Base-by-base conservation (phyloP, 2,329 filamentous ascomycete genomes). In the Leptographium radiaticola region DNA sequence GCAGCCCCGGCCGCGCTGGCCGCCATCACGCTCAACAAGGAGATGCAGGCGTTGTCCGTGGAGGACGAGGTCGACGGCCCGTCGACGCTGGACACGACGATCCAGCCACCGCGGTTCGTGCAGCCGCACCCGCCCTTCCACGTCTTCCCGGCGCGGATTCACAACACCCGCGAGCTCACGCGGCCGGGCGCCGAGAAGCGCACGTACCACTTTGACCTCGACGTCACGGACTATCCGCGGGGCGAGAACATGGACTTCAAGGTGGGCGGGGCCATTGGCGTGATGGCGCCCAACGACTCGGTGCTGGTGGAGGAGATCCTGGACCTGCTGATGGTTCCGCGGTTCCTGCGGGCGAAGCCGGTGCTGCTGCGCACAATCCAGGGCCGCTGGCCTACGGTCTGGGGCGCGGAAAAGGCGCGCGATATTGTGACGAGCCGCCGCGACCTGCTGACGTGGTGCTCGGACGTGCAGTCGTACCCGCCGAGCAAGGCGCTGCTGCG, bases 181-280 rank as follows among this genome's bases (percentile, higher is more conserved):
- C 86, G 81, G 65, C 75, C 80, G 30, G 91, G 91, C 25, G 93
- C 93, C 6, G 89, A 95, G 74, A 98, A 98, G 79, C 80, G 91
- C 57, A 98, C 93, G 0, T 95, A 91, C 67, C 93, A 98, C 69
- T 97, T 97, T 63, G 93, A 97, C 63, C 81, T 98, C 46, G 93
- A 98, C 63, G 86, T 98, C 50, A 96, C 91, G 49, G 86, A 95
- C 66, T 98, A 98, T 63, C 67, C 93, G 0, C 79, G 81, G 20
- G 89, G 94, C 70, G 86, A 87, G 53, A 76, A 79, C 50, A 82
- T 90, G 6, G 93, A 97, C 65, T 98, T 97, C 76, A 90, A 91
- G 65, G 93, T 98, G 18, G 93, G 93, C 55, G 93, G 93, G 53
- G 93, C 93, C 52, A 91, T 98, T 67, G 93, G 93, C 42, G 81